Evolutionary conservation across 768 basidiomycete genomes (phyloP), one percentile per base, ranked within the genome.

Genomic region (Mycena galopus): DNA sequence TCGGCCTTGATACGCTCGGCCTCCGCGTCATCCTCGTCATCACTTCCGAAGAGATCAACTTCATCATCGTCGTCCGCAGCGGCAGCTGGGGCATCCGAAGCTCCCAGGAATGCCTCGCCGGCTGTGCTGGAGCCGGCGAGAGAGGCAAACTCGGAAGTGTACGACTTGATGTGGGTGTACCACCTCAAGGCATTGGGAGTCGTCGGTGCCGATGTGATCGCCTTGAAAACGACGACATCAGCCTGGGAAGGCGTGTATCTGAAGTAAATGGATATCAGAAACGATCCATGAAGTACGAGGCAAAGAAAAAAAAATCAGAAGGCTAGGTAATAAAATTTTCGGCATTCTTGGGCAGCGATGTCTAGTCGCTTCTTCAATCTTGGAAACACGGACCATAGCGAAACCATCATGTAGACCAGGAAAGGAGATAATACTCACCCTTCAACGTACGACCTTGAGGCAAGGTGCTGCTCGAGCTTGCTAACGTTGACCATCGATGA

Each of bases 301-400:
- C 33, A 33, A 32, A 60, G 25, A 56, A 32, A 29, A 53, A n/a
- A 33, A 44, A 53, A 47, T 72, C 73, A 74, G 74, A 69, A 69
- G 53, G 72, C 73, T 75, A 66, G 84, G 90, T 84, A 83, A 81
- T 83, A 78, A 70, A 62, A 68, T 77, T 93, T 76, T 94, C 94
- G 86, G 92, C 94, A 94, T 84, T 81, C 80, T 89, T 86, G 84
- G 83, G 83, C 89, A 90, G 92, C 92, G 94, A 88, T 93, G 92
- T 95, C 94, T 96, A 93, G 86, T 91, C 93, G 91, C 93, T 90
- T 91, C 93, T n/a, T n/a, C n/a, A n/a, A n/a, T n/a, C n/a, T 95
- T 91, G 90, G 94, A 93, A 95, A 95, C 94, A 95, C 94, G 94
- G 94, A 96, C 94, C 95, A 95, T 93, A 93, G 93, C 93, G 80